A percentile compares a stretch with the other conserved stretches of the same genome.
Evolutionary conservation across 768 basidiomycete species (phyloP).

Genomic region (Phaeotremella skinneri): DNA sequence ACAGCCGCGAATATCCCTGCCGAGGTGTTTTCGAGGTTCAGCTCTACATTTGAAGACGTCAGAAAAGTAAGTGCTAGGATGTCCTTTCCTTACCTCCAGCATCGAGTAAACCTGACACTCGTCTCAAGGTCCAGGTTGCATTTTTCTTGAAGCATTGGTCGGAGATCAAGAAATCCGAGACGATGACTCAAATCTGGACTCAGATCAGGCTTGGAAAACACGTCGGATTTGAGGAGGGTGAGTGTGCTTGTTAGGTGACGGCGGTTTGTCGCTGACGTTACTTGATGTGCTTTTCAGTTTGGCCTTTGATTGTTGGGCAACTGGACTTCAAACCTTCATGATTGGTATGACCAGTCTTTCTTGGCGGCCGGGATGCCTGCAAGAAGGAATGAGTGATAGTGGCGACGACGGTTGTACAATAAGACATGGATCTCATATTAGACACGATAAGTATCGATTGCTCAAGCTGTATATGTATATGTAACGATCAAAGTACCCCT

Average conservation of each 20-base stretch:
- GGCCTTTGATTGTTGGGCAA: slow-evolving; percentile 44
- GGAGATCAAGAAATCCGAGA: slow-evolving; percentile 75
- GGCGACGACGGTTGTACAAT: too few species aligned
- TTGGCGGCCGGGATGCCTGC: background rate
- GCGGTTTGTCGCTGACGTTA: slow-evolving; percentile 9
- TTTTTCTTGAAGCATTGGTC: slow-evolving; percentile 80
- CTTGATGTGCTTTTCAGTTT: slow-evolving; percentile 22
- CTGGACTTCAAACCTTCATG: slow-evolving; percentile 42
- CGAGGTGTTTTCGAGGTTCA: slow-evolving; percentile 82
- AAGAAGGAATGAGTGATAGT: background rate
- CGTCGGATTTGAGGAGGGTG: slow-evolving; percentile 75
- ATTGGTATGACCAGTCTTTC: slow-evolving; percentile 1
- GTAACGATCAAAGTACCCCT: too few species aligned
- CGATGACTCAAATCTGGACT: slow-evolving; percentile 79
- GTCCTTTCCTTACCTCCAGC: slow-evolving; percentile 1
- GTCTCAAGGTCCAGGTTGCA: slow-evolving; percentile 61
- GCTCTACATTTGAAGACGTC: slow-evolving; percentile 75
- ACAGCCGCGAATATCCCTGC: slow-evolving; percentile 77
- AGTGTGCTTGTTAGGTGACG: slow-evolving; percentile 7
- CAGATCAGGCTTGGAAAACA: slow-evolving; percentile 80
- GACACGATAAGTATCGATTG: too few species aligned
- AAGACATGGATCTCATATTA: too few species aligned
- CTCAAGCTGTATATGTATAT: too few species aligned
- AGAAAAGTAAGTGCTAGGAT: slow-evolving; percentile 59
- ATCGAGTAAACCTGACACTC: background rate